Evolutionary conservation across 2,329 filamentous ascomycete genomes (phyloP).

Genomic region (Plectosphaerella plurivora): DNA sequence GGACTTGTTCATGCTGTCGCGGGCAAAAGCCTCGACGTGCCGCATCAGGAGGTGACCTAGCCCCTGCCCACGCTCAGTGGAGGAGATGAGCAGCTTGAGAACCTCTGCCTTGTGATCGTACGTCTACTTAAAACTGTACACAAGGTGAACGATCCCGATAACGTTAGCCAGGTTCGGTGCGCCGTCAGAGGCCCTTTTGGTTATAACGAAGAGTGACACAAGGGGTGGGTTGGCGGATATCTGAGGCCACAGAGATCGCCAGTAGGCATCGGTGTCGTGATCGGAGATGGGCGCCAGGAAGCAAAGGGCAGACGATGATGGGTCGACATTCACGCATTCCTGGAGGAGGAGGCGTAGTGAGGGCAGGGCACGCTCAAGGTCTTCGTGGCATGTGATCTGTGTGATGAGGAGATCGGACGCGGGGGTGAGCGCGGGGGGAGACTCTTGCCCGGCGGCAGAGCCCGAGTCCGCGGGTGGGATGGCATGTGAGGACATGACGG

Average conservation of each 20-base stretch:
- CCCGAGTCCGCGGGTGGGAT: too few relatives aligned
- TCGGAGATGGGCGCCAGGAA: slow-evolving; percentile 21
- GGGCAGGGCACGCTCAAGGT: slow-evolving; percentile 11
- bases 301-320: slow-evolving; percentile 18
- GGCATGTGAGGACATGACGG: too few relatives aligned
- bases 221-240: slow-evolving; percentile 1
- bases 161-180: slow-evolving; percentile 3
- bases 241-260: slow-evolving; percentile 11
- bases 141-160: slow-evolving; percentile 17
- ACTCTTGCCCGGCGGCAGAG: too few relatives aligned
- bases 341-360: slow-evolving; percentile 17
- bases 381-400: slow-evolving; percentile 2
- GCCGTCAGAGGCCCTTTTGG: neutral
- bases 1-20: slow-evolving; percentile 10
- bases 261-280: slow-evolving; percentile 14
- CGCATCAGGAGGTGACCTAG: slow-evolving; percentile 17
- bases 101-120: slow-evolving; percentile 20
- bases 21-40: slow-evolving; percentile 15
- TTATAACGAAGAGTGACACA: slow-evolving; percentile 12
- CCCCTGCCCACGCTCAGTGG: slow-evolving; percentile 13
- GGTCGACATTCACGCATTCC: slow-evolving; percentile 20
- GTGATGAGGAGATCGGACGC: neutral
- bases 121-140: slow-evolving; percentile 16
- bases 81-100: slow-evolving; percentile 20
- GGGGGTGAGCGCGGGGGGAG: neutral